These are phyloP conservation scores for Helianthus tuberosus DNA, from an alignment of 129 eudicot genomes.

Conservation along the genomic window DNA sequence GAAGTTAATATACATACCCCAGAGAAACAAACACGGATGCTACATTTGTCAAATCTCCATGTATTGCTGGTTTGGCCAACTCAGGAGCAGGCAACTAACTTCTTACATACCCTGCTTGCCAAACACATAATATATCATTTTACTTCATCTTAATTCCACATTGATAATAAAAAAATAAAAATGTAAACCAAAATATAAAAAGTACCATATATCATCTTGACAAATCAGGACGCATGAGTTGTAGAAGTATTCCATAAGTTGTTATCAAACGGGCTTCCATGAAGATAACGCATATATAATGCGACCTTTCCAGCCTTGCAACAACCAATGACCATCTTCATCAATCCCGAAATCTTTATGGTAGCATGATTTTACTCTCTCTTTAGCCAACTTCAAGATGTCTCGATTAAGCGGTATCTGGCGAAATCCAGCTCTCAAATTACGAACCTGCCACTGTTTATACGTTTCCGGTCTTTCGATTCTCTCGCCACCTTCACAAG, in stretches of 20 bases:
- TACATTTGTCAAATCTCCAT: conserved; percentile 32
- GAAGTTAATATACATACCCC: conserved; percentile 18
- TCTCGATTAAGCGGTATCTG: conserved; percentile 64
- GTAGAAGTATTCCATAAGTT: neutral
- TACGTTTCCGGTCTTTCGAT: conserved; percentile 83
- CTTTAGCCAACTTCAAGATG: conserved; percentile 58
- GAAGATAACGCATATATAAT: conserved; percentile 57
- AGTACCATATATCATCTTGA: conserved; percentile 27
- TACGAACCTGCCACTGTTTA: conserved; percentile 82
- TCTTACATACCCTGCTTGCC: conserved; percentile 28
- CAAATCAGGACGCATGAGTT: conserved; percentile 10
- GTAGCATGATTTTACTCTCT: conserved; percentile 50
- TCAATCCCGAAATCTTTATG: conserved; percentile 71
- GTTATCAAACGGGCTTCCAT: conserved; percentile 49
- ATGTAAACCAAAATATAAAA: neutral
- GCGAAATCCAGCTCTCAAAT: conserved; percentile 56
- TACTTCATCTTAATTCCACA: conserved; percentile 1
- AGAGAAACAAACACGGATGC: conserved; percentile 18
- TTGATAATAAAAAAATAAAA: conserved; percentile 14
- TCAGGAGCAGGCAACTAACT: conserved; percentile 34
- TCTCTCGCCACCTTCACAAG: conserved; percentile 87
- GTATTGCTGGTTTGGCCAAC: conserved; percentile 13
- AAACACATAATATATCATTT: conserved; percentile 22
- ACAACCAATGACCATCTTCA: conserved; percentile 78
- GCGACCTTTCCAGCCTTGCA: conserved; percentile 91